Evolutionary conservation across 352 stramenopile genomes (phyloP).

Genomic region (Phytophthora cryptogea): DNA sequence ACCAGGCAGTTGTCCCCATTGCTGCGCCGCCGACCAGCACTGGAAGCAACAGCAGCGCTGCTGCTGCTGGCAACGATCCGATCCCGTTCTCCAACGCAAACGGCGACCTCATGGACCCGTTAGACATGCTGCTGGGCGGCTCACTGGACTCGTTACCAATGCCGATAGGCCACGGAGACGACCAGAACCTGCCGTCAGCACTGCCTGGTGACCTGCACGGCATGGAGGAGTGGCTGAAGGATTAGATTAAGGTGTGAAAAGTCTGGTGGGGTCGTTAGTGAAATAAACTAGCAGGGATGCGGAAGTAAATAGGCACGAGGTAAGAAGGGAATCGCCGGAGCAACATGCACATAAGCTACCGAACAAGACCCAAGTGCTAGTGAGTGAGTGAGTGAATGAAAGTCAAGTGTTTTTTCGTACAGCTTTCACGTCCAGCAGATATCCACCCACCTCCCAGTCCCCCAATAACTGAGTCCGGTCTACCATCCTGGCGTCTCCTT

Average conservation of each 20-base stretch:
- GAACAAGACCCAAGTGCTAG: conserved; percentile 23
- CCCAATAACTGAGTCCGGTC: neutral
- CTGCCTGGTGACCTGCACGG: conserved; percentile 73
- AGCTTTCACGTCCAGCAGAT: neutral
- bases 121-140: conserved; percentile 59
- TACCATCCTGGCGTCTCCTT: conserved; percentile 82
- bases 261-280: conserved; percentile 19
- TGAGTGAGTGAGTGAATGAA: conserved; percentile 27
- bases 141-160: conserved; percentile 64
- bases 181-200: conserved; percentile 47
- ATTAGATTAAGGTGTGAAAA: conserved; percentile 48
- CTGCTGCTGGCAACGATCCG: conserved; percentile 33
- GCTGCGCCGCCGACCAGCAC: conserved; percentile 10
- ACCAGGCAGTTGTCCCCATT: conserved; percentile 18
- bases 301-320: neutral
- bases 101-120: conserved; percentile 47
- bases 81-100: conserved; percentile 46
- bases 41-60: conserved; percentile 8
- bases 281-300: conserved; percentile 7
- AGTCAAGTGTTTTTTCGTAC: conserved; percentile 15
- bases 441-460: neutral
- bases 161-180: conserved; percentile 66
- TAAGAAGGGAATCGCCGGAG: neutral
- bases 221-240: conserved; percentile 83
- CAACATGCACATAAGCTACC: conserved; percentile 19